A percentile compares a stretch with the other conserved stretches of the same genome.
phyloP scores from a whole-genome alignment of 1,139 yeast species.

The Yamadazyma pseudoaaseri region DNA sequence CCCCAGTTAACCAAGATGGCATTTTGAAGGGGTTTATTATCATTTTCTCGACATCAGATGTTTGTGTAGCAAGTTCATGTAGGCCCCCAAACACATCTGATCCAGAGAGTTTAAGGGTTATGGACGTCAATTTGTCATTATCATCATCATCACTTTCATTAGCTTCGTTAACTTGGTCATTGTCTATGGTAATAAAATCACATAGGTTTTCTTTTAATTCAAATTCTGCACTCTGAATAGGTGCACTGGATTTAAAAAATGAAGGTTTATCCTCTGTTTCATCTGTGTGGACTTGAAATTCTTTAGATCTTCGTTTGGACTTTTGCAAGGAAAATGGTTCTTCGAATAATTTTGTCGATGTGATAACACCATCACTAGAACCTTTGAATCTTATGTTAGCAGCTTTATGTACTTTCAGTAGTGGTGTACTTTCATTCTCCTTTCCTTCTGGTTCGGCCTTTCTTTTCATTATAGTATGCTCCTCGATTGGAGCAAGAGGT shows the following conservation, averaged over 20 bases:
- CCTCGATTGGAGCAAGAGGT: slow-evolving; percentile 49
- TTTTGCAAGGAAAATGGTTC: slow-evolving; percentile 19
- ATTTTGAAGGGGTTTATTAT: slow-evolving; percentile 51
- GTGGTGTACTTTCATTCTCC: slow-evolving; percentile 9
- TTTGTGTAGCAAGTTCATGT: slow-evolving; percentile 59
- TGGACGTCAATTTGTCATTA: slow-evolving; percentile 16
- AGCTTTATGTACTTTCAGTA: slow-evolving; percentile 16
- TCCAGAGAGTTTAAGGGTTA: slow-evolving; percentile 60
- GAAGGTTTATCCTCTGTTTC: slow-evolving; percentile 19
- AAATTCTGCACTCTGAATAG: slow-evolving; percentile 53
- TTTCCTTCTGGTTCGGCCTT: slow-evolving; percentile 5
- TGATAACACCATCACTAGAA: slow-evolving; percentile 27
- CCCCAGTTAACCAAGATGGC: slow-evolving; percentile 84
- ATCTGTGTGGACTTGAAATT: slow-evolving; percentile 9
- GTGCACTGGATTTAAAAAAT: slow-evolving; percentile 50
- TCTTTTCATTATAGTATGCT: slow-evolving; percentile 18
- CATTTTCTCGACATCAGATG: slow-evolving; percentile 30
- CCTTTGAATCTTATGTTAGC: slow-evolving; percentile 64
- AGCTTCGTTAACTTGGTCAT: neutral
- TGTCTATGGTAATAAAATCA: neutral
- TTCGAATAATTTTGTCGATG: slow-evolving; percentile 36
- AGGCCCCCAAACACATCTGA: slow-evolving; percentile 80
- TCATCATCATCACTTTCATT: neutral
- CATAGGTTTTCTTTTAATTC: slow-evolving; percentile 28
- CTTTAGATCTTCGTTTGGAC: slow-evolving; percentile 9